Base-by-base conservation (phyloP, 2,329 filamentous ascomycete species). In the Amesomyces nigricolor region DNA sequence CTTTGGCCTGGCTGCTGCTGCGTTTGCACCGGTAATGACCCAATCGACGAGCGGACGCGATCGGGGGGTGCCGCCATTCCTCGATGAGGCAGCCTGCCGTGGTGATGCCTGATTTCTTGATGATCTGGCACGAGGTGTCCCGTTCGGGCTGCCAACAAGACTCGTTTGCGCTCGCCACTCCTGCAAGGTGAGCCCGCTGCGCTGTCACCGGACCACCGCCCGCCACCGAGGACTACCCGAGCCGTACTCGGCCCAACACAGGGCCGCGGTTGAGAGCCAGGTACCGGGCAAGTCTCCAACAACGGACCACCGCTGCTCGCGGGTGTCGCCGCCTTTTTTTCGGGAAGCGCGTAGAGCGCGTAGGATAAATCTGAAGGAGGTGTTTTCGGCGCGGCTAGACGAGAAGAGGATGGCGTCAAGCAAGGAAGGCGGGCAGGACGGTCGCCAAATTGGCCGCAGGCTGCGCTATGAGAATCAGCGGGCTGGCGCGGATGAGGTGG, bases 311-410 rank as follows among this genome's bases (percentile, higher is more conserved):
- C 32, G 32, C 11, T 35, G 22, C 22, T 26, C 22, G 22, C 22
- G 22, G 22, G 2, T 26, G 22, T 26, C 22, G 22, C 57, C 54
- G 59, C 59, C 45, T 63, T 26, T 26, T 26, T 26, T 26, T 26
- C 54, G 57, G 56, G 61, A 40, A 16, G 48, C 58, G 50, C 48
- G 43, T 35, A 14, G 17, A 38, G 45, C 53, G 48, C 50, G 47
- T 37, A 47, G 51, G 32, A 19, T 30, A 37, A 19, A 35, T 26
- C 44, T 17, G n/a, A 45, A 19, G 40, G 14, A 19, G 11, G 9
- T 30, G 32, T 53, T 43, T 45, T 58, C 35, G 52, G 55, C 56
- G 62, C 59, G 62, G 60, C 62, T 65, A 63, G 63, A 63, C 60
- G 55, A 44, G 45, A 60, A 63, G 59, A 56, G 46, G 45, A 60